phyloP scores from a whole-genome alignment of 306 rosid genomes.

The apple (Malus domestica) region DNA sequence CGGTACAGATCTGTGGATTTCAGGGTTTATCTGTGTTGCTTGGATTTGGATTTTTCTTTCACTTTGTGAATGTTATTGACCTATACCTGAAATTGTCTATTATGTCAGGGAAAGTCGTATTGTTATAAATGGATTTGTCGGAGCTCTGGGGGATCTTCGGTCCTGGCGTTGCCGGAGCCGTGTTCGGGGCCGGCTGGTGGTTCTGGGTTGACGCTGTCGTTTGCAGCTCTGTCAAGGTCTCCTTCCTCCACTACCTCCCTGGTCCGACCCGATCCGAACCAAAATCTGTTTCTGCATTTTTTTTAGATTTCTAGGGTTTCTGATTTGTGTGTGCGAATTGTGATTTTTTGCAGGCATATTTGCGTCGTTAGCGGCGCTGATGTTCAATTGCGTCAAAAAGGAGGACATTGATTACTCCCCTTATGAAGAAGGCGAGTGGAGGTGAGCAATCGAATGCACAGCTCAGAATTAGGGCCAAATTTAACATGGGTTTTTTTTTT shows the following conservation, averaged over 20 bases:
- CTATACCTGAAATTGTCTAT: background rate
- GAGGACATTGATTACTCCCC: constrained; percentile 96
- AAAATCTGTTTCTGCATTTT: background rate
- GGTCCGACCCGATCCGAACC: constrained; percentile 29
- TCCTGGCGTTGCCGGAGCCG: constrained; percentile 84
- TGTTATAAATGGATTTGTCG: constrained; percentile 48
- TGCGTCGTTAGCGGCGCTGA: constrained; percentile 87
- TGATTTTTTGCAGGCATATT: constrained; percentile 57
- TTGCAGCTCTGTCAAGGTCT: constrained; percentile 69
- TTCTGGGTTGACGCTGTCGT: constrained; percentile 99
- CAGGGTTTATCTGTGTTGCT: background rate
- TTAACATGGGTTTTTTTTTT: background rate
- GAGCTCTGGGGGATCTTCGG: constrained; percentile 97
- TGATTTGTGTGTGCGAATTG: constrained; percentile 6
- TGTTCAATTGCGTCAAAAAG: constrained; percentile 98
- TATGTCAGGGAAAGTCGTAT: too few relatives aligned
- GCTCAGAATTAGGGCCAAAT: background rate
- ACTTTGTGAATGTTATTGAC: background rate
- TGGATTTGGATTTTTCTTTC: background rate
- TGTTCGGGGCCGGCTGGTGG: constrained; percentile 98
- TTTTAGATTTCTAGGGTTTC: constrained; percentile 30
- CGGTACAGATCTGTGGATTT: constrained; percentile 11
- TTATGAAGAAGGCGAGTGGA: constrained; percentile 98
- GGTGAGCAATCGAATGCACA: constrained; percentile 28
- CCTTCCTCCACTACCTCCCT: constrained; percentile 91